Percentiles rank a stretch among this genome's conserved stretches.
Conservation (phyloP, 2,329 filamentous ascomycete genomes). For the Calonectria leucothoes region DNA sequence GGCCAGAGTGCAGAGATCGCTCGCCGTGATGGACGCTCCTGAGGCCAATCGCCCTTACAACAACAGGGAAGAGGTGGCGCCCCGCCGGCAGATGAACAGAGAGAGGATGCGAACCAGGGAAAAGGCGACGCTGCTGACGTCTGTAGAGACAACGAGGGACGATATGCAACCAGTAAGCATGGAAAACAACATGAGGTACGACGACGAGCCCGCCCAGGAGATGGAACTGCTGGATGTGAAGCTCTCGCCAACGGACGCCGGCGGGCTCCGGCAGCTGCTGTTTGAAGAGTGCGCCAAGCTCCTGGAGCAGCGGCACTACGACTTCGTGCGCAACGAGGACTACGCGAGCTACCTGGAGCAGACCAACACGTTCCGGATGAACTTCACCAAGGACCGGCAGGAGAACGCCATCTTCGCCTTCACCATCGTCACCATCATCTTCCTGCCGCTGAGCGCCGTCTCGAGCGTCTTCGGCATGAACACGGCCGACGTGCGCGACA, state of each 20-base stretch:
- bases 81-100: background rate
- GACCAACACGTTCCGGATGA: constrained; percentile 49
- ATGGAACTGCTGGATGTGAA: constrained; percentile 45
- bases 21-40: constrained; percentile 29
- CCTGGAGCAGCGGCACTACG: constrained; percentile 51
- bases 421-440: constrained; percentile 62
- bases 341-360: constrained; percentile 47
- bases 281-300: constrained; percentile 51
- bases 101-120: constrained; percentile 1
- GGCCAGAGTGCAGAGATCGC: constrained; percentile 37
- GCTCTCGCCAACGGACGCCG: constrained; percentile 50
- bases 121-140: constrained; percentile 8
- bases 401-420: constrained; percentile 62
- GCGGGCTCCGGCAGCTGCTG: constrained; percentile 53
- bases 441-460: constrained; percentile 59
- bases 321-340: constrained; percentile 45
- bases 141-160: background rate
- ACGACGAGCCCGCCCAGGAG: constrained; percentile 41
- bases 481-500: constrained; percentile 61
- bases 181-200: constrained; percentile 36
- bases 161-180: background rate
- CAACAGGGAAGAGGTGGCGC: constrained; percentile 21
- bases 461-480: constrained; percentile 66
- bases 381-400: constrained; percentile 56
- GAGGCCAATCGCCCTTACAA: constrained; percentile 31